These are phyloP conservation scores for Cutaneotrichosporon arboriforme DNA, from an alignment of 1,284 basidiomycete species.

Conservation along the genomic window DNA sequence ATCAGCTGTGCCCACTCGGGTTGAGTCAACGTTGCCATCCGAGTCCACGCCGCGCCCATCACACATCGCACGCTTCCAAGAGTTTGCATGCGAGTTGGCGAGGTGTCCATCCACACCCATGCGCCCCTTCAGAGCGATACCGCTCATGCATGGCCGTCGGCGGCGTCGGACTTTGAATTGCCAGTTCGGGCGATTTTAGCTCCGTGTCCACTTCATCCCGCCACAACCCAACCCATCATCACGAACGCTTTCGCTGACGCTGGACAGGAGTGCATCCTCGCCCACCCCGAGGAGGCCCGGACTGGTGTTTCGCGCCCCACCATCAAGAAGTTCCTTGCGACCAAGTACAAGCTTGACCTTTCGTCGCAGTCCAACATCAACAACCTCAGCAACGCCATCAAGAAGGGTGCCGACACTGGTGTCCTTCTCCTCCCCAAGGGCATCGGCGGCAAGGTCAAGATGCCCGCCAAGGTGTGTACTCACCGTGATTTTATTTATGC, in stretches of 20 bases:
- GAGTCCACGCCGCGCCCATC: not conserved
- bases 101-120: not conserved
- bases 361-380: constrained; percentile 65
- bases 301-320: constrained; percentile 79
- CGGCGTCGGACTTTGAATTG: constrained; percentile 15
- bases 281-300: constrained; percentile 70
- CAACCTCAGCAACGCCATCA: constrained; percentile 76
- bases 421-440: constrained; percentile 83
- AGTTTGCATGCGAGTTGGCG: not conserved
- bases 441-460: constrained; percentile 71
- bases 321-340: constrained; percentile 86
- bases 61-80: not conserved
- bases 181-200: constrained; percentile 29
- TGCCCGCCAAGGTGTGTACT: constrained; percentile 54
- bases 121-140: not conserved
- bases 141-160: constrained; percentile 10
- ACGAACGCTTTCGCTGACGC: constrained; percentile 5
- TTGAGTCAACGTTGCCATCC: not conserved
- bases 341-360: constrained; percentile 71
- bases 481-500: too few relatives aligned
- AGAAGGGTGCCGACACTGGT: constrained; percentile 69
- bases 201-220: not conserved
- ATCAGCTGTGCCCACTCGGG: not conserved
- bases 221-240: too few relatives aligned
- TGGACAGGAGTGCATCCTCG: constrained; percentile 66